Base-by-base conservation (phyloP, 2,329 filamentous ascomycete genomes). In the Colletotrichum godetiae region DNA sequence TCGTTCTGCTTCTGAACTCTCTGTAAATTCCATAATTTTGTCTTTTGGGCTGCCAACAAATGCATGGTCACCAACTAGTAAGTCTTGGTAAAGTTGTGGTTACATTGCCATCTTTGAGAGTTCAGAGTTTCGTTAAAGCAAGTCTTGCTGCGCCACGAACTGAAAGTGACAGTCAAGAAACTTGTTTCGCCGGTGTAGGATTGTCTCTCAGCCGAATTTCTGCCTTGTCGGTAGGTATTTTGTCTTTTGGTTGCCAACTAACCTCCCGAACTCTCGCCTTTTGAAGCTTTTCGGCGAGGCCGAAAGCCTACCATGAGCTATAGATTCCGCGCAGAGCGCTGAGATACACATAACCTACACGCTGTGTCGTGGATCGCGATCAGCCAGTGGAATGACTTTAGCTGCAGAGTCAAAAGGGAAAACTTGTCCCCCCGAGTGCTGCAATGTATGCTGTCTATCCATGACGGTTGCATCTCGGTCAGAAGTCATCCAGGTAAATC, bases 61-160 rank as follows among this genome's bases (percentile, higher is more conserved):
- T 15, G 57, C 37, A 59, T 52, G 46, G 19, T 27, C 42, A 55
- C 27, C 22, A 56, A 19, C 4, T 63, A 46, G 4, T 24, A 24
- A 37, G 35, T 27, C 13, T 49, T 37, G 56, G 31, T 15, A 33
- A n/a, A 49, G 42, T 33, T 29, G n/a, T 42, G 58, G 69, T 62
- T 27, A 37, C 65, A 58, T 72, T 68, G 13, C 52, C n/a, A 37
- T 57, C 33, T 13, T 13, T 42, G 56, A 60, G 55, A 63, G 58
- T 63, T 72, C 53, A 70, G 58, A 68, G 58, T 58, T 62, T 33
- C 31, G 13, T 31, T 22, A 31, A 33, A 60, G 33, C 49, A 56
- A 49, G n/a, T 56, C 62, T 27, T 35, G 42, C 69, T 68, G 58
- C 69, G 69, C 69, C 69, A 68, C 58, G 10, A 22, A 27, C 19